These are phyloP conservation scores for Xylaria arbuscula DNA, from an alignment of 2,329 filamentous ascomycete genomes.

Conservation along the genomic window DNA sequence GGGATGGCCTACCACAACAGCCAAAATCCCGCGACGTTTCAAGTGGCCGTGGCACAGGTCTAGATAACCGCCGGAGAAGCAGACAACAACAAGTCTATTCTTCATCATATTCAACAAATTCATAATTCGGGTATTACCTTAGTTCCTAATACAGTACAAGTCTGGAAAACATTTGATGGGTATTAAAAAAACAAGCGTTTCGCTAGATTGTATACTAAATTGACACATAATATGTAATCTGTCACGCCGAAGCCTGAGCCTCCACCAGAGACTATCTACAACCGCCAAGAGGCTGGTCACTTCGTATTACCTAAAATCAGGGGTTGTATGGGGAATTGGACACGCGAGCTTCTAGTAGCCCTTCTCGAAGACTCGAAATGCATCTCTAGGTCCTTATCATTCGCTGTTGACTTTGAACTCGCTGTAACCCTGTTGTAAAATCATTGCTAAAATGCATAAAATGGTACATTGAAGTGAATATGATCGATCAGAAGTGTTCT, in stretches of 20 bases:
- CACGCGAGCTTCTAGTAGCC: constrained; percentile 12
- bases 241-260: constrained; percentile 18
- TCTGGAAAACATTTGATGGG: neutral
- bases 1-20: constrained; percentile 4
- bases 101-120: neutral
- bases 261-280: constrained; percentile 34
- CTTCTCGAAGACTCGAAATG: constrained; percentile 9
- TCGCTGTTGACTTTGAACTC: constrained; percentile 6
- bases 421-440: neutral
- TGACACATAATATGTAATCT: constrained; percentile 23
- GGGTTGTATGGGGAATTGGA: neutral
- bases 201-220: constrained; percentile 29
- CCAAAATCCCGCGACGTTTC: constrained; percentile 28
- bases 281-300: constrained; percentile 18
- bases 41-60: constrained; percentile 19
- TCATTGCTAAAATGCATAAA: constrained; percentile 30
- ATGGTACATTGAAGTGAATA: constrained; percentile 38
- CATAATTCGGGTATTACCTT: neutral
- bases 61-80: constrained; percentile 17
- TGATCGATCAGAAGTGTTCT: constrained; percentile 76
- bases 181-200: constrained; percentile 5
- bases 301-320: constrained; percentile 22
- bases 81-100: neutral
- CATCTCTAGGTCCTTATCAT: constrained; percentile 17
- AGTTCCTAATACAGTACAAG: neutral